Base-by-base conservation (phyloP, 768 basidiomycete genomes). In the Kwoniella dejecticola region DNA sequence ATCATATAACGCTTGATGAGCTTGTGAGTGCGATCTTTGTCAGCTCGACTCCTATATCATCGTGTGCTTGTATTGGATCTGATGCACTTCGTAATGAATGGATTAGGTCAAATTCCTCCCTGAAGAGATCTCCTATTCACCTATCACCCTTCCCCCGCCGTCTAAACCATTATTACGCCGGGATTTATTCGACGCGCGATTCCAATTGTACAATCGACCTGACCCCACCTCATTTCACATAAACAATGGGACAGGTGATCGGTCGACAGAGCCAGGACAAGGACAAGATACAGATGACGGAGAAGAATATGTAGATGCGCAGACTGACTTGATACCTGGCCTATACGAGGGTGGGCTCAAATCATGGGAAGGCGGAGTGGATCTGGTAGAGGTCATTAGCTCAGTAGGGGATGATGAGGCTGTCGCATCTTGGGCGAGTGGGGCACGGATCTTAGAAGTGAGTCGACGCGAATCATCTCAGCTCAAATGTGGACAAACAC, bases 281-380 rank as follows among this genome's bases (percentile, higher is more conserved):
- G 41, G 2, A 12, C 11, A 40, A 2, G 44, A 66, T 52, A 54
- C 41, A n/a, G 54, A 57, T 23, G 59, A 66, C 40, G 77, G 80
- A 0, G 80, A 88, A 0, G 81, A 83, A 12, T 90, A 88, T 59
- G 81, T 95, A 17, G 88, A 91, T 65, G 85, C 46, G 27, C 45
- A 49, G 33, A 49, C 61, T n/a, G 61, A 98, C 78, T 84, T 99
- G 13, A 85, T 97, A 3, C 89, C 92, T 2, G 88, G 92, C 0
- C 83, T 92, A 0, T 98, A 99, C 68, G 95, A 99, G 80, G 95
- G 95, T 21, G 95, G 95, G 4, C 77, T 98, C 52, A 97, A 98
- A 79, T 97, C 93, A 1, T 99, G 95, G 95, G 95, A 99, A 77
- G 95, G 91, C 67, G 89, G 90, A 48, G 79, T 93, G 13, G 95